Evolutionary conservation across 2,329 filamentous ascomycete genomes (phyloP).

Genomic region (Ceratocystis cacaofunesta): DNA sequence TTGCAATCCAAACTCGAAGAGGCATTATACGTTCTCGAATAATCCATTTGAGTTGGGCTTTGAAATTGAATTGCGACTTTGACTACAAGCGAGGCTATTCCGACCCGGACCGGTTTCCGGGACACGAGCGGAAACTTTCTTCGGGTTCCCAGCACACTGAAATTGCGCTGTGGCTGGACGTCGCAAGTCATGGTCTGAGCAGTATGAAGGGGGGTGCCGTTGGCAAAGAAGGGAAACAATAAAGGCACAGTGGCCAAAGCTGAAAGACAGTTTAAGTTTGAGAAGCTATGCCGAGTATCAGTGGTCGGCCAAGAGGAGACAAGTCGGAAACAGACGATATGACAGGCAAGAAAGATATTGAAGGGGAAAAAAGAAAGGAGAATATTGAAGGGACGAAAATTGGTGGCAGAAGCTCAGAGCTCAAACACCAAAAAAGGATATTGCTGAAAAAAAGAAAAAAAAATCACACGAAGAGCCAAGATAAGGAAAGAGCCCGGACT

Average conservation of each 20-base stretch:
- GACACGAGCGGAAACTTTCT: conserved; percentile 24
- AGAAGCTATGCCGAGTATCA: not conserved
- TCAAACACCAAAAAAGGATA: not conserved
- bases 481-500: conserved; percentile 4
- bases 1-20: conserved; percentile 31
- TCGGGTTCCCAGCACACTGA: conserved; percentile 21
- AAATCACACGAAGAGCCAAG: not conserved
- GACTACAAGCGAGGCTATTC: conserved; percentile 25
- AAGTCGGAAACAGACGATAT: not conserved
- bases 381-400: not conserved
- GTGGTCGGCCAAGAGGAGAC: not conserved
- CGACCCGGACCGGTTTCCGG: conserved; percentile 16
- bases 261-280: not conserved
- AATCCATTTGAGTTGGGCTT: conserved; percentile 30
- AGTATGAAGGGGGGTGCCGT: conserved; percentile 21
- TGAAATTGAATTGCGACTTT: conserved; percentile 33
- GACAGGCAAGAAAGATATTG: not conserved
- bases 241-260: conserved; percentile 9
- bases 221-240: conserved; percentile 29
- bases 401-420: not conserved
- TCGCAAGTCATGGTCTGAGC: conserved; percentile 14
- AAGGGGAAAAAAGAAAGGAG: not conserved
- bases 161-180: conserved; percentile 9
- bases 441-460: not conserved
- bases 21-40: conserved; percentile 32